Conservation (phyloP, 192 early-diverging fungal genomes). For the Coemansia erecta region DNA sequence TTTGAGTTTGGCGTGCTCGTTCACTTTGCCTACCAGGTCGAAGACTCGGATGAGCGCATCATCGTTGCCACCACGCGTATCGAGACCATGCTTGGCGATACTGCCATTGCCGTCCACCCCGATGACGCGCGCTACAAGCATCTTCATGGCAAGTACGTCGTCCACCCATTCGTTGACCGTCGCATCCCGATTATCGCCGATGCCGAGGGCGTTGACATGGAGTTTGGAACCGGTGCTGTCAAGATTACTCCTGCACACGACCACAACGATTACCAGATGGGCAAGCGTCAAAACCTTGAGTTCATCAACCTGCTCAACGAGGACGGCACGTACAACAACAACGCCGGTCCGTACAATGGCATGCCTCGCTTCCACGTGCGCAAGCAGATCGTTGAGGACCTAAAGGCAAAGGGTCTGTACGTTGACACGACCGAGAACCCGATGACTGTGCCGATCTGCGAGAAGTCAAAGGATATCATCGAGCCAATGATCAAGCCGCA, state of each 20-base stretch:
- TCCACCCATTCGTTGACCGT: slow-evolving; percentile 91
- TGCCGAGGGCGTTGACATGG: slow-evolving; percentile 83
- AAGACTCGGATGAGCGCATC: slow-evolving; percentile 81
- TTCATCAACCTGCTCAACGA: slow-evolving; percentile 99
- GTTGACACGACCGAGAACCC: slow-evolving; percentile 83
- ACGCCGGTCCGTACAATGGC: slow-evolving; percentile 83
- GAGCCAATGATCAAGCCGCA: slow-evolving; percentile 99
- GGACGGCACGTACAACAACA: slow-evolving; percentile 90
- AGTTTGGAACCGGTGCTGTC: slow-evolving; percentile 97
- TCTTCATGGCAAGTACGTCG: slow-evolving; percentile 88
- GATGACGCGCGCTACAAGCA: slow-evolving; percentile 91
- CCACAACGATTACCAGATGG: slow-evolving; percentile 93
- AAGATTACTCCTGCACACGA: slow-evolving; percentile 99
- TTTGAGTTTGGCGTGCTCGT: slow-evolving; percentile 99
- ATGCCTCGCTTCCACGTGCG: slow-evolving; percentile 94
- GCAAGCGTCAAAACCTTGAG: slow-evolving; percentile 89
- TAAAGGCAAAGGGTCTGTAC: slow-evolving; percentile 89
- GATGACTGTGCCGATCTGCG: slow-evolving; percentile 91
- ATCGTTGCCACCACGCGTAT: slow-evolving; percentile 98
- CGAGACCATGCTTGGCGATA: slow-evolving; percentile 99
- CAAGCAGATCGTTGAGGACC: slow-evolving; percentile 77
- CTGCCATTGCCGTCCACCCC: slow-evolving; percentile 94
- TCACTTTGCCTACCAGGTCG: slow-evolving; percentile 91
- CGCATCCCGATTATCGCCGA: slow-evolving; percentile 88
- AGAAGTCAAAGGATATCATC: slow-evolving; percentile 88